Percentiles rank a stretch among this genome's conserved stretches.
phyloP scores from a whole-genome alignment of 345 rosid species.

The Eucalyptus polyanthemos region DNA sequence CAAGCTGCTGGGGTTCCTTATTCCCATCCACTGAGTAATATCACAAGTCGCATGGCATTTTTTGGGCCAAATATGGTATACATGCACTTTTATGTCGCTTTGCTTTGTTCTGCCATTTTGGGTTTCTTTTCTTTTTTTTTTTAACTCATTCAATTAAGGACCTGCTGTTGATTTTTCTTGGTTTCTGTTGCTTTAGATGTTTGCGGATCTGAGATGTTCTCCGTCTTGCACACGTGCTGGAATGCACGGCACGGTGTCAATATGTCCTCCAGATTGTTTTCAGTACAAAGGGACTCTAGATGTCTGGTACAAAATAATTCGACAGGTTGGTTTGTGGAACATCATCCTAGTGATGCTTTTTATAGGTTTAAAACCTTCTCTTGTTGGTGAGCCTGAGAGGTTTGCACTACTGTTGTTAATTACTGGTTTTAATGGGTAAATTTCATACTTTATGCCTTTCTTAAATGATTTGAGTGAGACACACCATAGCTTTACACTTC shows the following conservation, averaged over 20 bases:
- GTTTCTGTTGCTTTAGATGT: conserved; percentile 42
- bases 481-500: background rate
- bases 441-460: background rate
- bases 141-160: background rate
- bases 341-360: background rate
- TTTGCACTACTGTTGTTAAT: background rate
- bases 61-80: conserved; percentile 90
- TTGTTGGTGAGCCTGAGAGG: background rate
- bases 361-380: background rate
- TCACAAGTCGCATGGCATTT: conserved; percentile 72
- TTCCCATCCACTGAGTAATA: conserved; percentile 83
- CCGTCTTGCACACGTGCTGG: conserved; percentile 95
- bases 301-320: conserved; percentile 77
- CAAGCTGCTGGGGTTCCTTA: conserved; percentile 94
- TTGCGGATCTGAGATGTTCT: conserved; percentile 90
- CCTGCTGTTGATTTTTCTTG: background rate
- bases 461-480: background rate
- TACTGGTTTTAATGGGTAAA: background rate
- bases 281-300: conserved; percentile 96
- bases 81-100: background rate
- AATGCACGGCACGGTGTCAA: conserved; percentile 90
- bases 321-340: conserved; percentile 48
- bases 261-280: conserved; percentile 99
- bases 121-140: background rate
- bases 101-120: background rate